phyloP scores from a whole-genome alignment of 2,329 filamentous ascomycete genomes.

The Xylaria sp. region DNA sequence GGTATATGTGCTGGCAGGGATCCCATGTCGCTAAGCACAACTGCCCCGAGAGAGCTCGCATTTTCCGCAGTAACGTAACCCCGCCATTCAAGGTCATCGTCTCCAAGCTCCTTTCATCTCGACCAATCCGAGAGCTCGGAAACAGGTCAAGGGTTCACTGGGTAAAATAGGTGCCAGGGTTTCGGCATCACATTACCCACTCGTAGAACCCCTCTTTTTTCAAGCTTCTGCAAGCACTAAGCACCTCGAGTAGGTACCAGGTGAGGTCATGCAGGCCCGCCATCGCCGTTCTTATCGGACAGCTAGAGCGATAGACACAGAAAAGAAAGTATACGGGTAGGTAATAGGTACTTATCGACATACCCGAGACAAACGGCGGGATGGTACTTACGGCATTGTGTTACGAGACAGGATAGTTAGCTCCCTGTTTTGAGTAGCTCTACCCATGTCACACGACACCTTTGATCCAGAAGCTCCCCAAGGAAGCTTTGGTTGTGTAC shows the following conservation, averaged over 20 bases:
- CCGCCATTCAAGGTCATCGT: conserved; percentile 17
- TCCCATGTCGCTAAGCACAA: neutral
- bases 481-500: conserved; percentile 34
- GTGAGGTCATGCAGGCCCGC: conserved; percentile 36
- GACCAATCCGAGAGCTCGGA: conserved; percentile 34
- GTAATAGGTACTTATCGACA: neutral
- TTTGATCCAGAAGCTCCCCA: conserved; percentile 18
- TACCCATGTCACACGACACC: conserved; percentile 34
- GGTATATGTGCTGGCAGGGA: conserved; percentile 7
- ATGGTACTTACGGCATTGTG: conserved; percentile 21
- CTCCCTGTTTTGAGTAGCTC: conserved; percentile 25
- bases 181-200: conserved; percentile 42
- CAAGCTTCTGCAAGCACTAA: conserved; percentile 40
- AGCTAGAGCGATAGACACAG: neutral
- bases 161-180: conserved; percentile 35
- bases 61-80: neutral
- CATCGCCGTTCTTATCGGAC: conserved; percentile 25
- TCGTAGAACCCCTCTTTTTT: conserved; percentile 42
- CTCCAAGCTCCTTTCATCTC: conserved; percentile 24
- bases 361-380: conserved; percentile 1
- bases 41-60: conserved; percentile 7
- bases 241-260: conserved; percentile 28
- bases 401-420: conserved; percentile 15
- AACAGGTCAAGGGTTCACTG: conserved; percentile 12
- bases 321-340: neutral